Evolutionary conservation across 108 stramenopile genomes (phyloP), one percentile per base, ranked within the genome.

Genomic region (Pseudonitzschia delicatissima): DNA sequence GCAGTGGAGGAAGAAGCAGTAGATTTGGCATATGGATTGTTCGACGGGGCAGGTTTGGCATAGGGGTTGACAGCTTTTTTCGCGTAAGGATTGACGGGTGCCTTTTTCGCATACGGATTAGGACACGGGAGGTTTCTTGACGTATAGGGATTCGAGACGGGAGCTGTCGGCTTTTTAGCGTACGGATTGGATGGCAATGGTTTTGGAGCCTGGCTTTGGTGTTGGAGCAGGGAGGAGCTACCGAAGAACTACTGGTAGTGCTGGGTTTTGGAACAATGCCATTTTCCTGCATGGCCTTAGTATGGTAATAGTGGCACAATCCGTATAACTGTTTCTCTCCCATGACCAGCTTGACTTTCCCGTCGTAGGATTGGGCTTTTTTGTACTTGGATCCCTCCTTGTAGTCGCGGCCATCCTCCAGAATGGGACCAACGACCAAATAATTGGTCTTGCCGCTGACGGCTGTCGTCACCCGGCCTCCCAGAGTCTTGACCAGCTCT

Each of bases 401-500:
- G 3, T 80, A 84, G 5, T 62, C 68, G 21, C 98, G 74, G 8
- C 98, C 98, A 78, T 99, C 98, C 69, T 99, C 98, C 66, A 99
- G 74, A 8, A 84, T 61, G 29, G 71, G 57, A 18, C 96, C 96
- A 18, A 80, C 76, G 7, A 99, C 78, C 26, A 99, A 65, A 76
- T 88, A 97, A 55, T 69, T 66, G 6, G 98, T 99, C 67, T 91
- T 96, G 2, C 93, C 77, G 32, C 81, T 81, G 0, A 97, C 93
- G 17, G 69, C 74, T 6, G 69, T 63, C 2, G 94, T 93, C 15
- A 94, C 87, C 18, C 87, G 63, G 33, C 93, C 96, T 17, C 96
- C 96, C 34, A 87, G 67, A 0, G 49, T 85, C 55, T 88, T 91
- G 70, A 97, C 67, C 17, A 81, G 65, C 32, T 97, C 93, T 13